Evolutionary conservation across 2,329 filamentous ascomycete species (phyloP).

Genomic region (Sporothrix sp.): DNA sequence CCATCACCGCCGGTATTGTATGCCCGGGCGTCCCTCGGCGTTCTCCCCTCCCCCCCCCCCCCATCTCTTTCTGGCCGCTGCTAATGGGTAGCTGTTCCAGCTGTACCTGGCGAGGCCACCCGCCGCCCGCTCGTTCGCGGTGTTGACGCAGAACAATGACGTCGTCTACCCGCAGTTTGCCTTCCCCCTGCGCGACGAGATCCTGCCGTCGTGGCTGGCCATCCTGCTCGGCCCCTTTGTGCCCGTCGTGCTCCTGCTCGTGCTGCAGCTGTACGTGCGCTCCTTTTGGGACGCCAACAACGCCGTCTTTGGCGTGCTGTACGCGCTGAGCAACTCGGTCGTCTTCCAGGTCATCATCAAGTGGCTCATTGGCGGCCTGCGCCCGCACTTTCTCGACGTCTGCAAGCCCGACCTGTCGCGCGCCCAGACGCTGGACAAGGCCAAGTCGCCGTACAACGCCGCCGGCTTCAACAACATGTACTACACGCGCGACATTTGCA

Average conservation of each 20-base stretch:
- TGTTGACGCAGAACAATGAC: conserved; percentile 56
- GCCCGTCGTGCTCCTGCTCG: conserved; percentile 52
- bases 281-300: conserved; percentile 66
- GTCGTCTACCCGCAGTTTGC: conserved; percentile 62
- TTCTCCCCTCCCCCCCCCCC: background rate
- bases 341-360: conserved; percentile 71
- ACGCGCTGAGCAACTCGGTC: conserved; percentile 59
- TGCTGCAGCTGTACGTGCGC: conserved; percentile 57
- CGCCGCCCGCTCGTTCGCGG: conserved; percentile 58
- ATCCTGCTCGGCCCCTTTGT: conserved; percentile 55
- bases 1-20: background rate
- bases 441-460: conserved; percentile 33
- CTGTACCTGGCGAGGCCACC: conserved; percentile 56
- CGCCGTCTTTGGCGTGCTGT: conserved; percentile 57
- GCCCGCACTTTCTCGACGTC: conserved; percentile 62
- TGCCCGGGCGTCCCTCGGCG: too few relatives aligned
- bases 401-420: conserved; percentile 51
- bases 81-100: conserved; percentile 24
- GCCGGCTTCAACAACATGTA: conserved; percentile 46
- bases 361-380: conserved; percentile 61
- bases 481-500: conserved; percentile 62
- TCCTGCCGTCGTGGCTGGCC: conserved; percentile 61
- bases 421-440: conserved; percentile 22
- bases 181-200: conserved; percentile 60
- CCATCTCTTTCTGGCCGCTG: background rate